Base-by-base conservation (phyloP, 192 early-diverging fungal genomes). In the Umbelopsis sp. region DNA sequence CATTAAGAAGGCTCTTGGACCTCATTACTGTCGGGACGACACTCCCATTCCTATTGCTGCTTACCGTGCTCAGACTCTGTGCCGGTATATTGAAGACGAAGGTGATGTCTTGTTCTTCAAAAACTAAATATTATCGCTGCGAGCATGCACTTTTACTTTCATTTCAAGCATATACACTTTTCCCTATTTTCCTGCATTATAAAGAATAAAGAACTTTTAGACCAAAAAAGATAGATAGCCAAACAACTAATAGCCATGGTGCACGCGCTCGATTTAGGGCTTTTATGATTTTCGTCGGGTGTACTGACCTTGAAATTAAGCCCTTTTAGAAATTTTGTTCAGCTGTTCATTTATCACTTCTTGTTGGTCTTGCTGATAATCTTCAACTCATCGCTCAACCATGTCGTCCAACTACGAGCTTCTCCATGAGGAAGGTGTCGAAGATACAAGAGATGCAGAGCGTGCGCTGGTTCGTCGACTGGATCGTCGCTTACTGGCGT, bases 11-110 rank as follows among this genome's bases (percentile, higher is more conserved):
- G 82, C 89, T 55, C 81, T 97, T 45, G 95, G 94, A 30, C 80
- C 88, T 64, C 88, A 93, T 78, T 98, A 98, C 75, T 55, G 87
- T 23, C 86, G 77, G 41, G 94, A 97, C 78, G 73, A 84, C 35
- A 93, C 90, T 20, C 88, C 88, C 23, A 87, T 93, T 46, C 78
- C 81, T 46, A 48, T 82, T 12, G 85, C 92, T 7, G 74, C 93
- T 53, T 96, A 87, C 88, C 81, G 87, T 55, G 89, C 83, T 50
- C 86, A 84, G 75, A 80, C 69, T 8, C 66, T 82, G 49, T 98
- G 97, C 85, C 79, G 85, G 74, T 98, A 95, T 76, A 93, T 98
- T 25, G 97, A 98, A 74, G 95, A 97, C 80, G 87, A 95, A 51
- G 94, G 94, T 2, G 89, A 91, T 30, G 74, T 93, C 67, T 74